A percentile compares a stretch with the other conserved stretches of the same genome.
Evolutionary conservation across 1,284 basidiomycete genomes (phyloP).

Genomic region (Trichosporon inkin): DNA sequence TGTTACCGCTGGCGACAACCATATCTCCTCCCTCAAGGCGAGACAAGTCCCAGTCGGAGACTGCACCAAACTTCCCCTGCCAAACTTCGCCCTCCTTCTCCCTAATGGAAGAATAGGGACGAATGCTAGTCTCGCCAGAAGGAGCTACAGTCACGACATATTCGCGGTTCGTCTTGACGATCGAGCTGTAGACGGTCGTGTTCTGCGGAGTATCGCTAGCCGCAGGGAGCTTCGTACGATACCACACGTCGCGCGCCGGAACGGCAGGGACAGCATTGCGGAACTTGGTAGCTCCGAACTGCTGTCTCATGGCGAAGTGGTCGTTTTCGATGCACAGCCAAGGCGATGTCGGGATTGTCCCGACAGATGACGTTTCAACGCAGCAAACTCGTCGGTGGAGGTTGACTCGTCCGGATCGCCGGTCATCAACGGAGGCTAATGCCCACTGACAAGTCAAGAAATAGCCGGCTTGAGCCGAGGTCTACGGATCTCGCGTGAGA

Average conservation of each 20-base stretch:
- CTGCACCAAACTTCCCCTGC: slow-evolving; percentile 31
- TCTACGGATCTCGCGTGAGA: background rate
- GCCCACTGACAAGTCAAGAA: background rate
- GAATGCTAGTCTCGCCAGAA: slow-evolving; percentile 32
- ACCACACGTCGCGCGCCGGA: slow-evolving; percentile 35
- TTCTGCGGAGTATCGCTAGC: slow-evolving; percentile 14
- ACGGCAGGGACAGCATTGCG: slow-evolving; percentile 37
- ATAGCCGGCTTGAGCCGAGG: slow-evolving; percentile 5
- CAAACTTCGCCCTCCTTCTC: slow-evolving; percentile 19
- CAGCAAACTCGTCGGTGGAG: background rate
- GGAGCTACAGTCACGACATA: slow-evolving; percentile 35
- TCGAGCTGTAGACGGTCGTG: slow-evolving; percentile 27
- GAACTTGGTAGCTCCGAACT: slow-evolving; percentile 46
- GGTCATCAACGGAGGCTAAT: background rate
- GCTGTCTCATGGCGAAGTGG: slow-evolving; percentile 23
- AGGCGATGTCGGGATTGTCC: background rate
- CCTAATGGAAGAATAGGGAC: slow-evolving; percentile 22
- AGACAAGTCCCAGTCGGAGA: slow-evolving; percentile 44
- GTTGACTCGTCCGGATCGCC: background rate
- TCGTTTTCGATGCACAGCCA: background rate
- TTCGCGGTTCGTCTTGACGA: slow-evolving; percentile 39
- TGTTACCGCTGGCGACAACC: slow-evolving; percentile 34
- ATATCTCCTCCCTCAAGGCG: slow-evolving; percentile 34
- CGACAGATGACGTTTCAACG: slow-evolving; percentile 6
- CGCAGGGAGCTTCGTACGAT: slow-evolving; percentile 27